Base-by-base conservation (phyloP, 305 asterid genomes). In the Striga hermonthica region DNA sequence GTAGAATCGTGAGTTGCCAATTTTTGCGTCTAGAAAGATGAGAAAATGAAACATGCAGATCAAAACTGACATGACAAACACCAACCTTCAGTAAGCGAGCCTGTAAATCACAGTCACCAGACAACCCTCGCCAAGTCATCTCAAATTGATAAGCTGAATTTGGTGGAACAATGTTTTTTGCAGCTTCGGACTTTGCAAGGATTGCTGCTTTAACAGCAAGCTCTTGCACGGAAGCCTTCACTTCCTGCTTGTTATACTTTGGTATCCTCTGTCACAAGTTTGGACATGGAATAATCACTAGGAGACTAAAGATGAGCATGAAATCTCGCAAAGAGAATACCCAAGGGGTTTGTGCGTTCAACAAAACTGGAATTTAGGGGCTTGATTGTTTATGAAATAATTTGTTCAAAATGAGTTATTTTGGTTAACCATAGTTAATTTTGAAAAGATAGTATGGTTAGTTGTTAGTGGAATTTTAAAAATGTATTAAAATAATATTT, bases 111-210 rank as follows among this genome's bases (percentile, higher is more conserved):
- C 74, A 85, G 60, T 90, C 95, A 74, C 89, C 90, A 73, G 90
- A 79, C 52, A 92, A 84, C 47, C 92, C 94, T 62, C 92, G 89
- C 98, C 97, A 92, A 67, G 90, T 79, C 74, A 78, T 83, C 86
- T 90, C 98, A 70, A 92, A 90, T 81, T 93, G 92, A 79, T 82
- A 87, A 56, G 96, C 98, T 22, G 98, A 80, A 69, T 77, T 86
- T 64, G 96, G 97, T 9, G 96, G 86, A 68, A 78, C 81, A 69
- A 90, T 84, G 70, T 80, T 90, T 82, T 83, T 88, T 35, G 95
- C 95, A 66, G 90, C 98, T 84, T 90, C 90, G 8, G 83, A 79
- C 76, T 82, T 90, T 1, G 94, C 92, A 75, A 87, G 79, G 67
- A 73, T 77, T 68, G 95, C 90, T 55, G 96, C 96, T 75, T 81